Evolutionary conservation across 805 yeast species (phyloP).

Genomic region (Candida takata): DNA sequence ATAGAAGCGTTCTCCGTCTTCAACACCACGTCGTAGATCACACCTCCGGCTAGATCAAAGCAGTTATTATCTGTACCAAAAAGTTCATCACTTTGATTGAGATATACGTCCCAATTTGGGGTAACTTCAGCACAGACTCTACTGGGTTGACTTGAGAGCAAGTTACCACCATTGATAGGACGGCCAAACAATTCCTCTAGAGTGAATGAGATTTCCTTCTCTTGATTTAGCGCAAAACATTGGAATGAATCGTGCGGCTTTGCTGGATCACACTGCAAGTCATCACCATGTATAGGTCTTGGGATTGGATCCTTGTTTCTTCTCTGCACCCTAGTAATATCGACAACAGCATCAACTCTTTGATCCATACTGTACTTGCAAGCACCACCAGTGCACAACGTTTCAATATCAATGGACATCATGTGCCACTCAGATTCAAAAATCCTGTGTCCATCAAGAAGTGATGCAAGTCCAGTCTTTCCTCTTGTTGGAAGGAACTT

Average conservation of each 20-base stretch:
- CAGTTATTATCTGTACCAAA: constrained; percentile 31
- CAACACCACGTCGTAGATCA: constrained; percentile 24
- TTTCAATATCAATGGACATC: constrained; percentile 75
- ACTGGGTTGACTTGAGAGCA: constrained; percentile 40
- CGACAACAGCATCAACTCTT: constrained; percentile 62
- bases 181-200: constrained; percentile 68
- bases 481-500: constrained; percentile 90
- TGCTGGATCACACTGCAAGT: constrained; percentile 64
- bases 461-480: constrained; percentile 75
- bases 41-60: constrained; percentile 26
- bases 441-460: constrained; percentile 83
- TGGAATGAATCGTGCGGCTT: constrained; percentile 55
- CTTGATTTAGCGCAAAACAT: constrained; percentile 72
- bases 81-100: constrained; percentile 23
- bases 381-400: constrained; percentile 37
- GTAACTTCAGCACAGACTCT: constrained; percentile 38
- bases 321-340: constrained; percentile 60
- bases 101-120: constrained; percentile 40
- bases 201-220: constrained; percentile 39
- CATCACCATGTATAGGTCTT: constrained; percentile 62
- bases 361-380: constrained; percentile 57
- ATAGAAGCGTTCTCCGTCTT: constrained; percentile 38
- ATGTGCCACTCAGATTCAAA: constrained; percentile 94
- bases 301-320: constrained; percentile 67
- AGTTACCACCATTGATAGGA: constrained; percentile 54